Evolutionary conservation across 148 eudicot genomes (phyloP).

Genomic region (Fagopyrum esculentum): DNA sequence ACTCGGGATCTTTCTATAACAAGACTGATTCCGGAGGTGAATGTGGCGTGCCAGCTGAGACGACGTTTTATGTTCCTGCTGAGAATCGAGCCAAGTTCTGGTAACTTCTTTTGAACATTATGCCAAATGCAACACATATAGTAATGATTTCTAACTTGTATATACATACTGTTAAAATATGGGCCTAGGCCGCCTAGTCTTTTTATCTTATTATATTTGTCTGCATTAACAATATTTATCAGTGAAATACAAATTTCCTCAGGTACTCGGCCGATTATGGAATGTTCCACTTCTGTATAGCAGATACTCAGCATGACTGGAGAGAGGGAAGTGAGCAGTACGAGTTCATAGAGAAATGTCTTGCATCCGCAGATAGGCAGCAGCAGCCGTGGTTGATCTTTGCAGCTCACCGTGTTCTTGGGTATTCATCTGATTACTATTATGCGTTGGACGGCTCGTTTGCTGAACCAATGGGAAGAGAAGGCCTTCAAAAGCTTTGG

Average conservation of each 20-base stretch:
- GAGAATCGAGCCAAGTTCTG: constrained; percentile 76
- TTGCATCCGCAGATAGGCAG: constrained; percentile 78
- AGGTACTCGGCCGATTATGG: constrained; percentile 90
- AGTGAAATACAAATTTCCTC: no score
- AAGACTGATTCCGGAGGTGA: constrained; percentile 80
- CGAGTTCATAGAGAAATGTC: constrained; percentile 71
- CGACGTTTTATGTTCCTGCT: constrained; percentile 73
- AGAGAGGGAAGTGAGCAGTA: constrained; percentile 85
- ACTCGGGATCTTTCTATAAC: constrained; percentile 64
- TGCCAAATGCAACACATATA: no score
- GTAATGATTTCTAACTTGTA: no score
- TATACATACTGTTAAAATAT: no score
- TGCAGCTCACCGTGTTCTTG: constrained; percentile 83
- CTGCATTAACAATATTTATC: no score
- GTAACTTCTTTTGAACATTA: no score
- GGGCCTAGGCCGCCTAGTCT: no score
- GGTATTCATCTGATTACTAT: constrained; percentile 55
- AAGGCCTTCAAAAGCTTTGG: constrained; percentile 89
- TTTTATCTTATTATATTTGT: no score
- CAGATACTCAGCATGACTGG: constrained; percentile 94
- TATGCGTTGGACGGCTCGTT: constrained; percentile 69
- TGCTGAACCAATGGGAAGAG: constrained; percentile 93
- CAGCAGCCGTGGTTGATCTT: constrained; percentile 95
- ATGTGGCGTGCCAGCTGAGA: constrained; percentile 75
- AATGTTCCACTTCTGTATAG: constrained; percentile 89